Conservation (phyloP, 176 grass and related monocot genomes). For the Microstegium vimineum region DNA sequence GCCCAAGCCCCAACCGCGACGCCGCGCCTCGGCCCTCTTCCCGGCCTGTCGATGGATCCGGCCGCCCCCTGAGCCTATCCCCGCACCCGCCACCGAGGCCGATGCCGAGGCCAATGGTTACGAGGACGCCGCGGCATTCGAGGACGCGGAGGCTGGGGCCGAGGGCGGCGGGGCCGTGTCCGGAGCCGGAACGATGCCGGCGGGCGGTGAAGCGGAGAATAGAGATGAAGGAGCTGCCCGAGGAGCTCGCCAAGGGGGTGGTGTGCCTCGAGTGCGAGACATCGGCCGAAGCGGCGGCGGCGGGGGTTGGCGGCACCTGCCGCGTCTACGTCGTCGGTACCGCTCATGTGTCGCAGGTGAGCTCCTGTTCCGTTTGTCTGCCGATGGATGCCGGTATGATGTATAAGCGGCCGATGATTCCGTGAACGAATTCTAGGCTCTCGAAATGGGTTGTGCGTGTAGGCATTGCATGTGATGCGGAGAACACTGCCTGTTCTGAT, state of each 20-base stretch:
- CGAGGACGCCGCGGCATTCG: constrained; percentile 12
- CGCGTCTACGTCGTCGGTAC: constrained; percentile 49
- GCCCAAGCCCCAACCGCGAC: too few relatives aligned
- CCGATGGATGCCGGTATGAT: too few relatives aligned
- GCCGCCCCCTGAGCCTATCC: constrained; percentile 1
- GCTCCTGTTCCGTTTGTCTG: too few relatives aligned
- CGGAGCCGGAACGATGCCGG: background rate
- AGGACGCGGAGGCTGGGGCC: constrained; percentile 2
- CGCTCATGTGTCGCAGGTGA: too few relatives aligned
- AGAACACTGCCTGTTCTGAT: too few relatives aligned
- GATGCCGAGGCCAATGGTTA: background rate
- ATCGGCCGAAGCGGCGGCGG: constrained; percentile 31
- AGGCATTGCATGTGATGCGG: too few relatives aligned
- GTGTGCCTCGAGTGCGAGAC: constrained; percentile 52
- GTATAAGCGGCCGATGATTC: too few relatives aligned
- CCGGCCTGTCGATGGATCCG: constrained; percentile 56
- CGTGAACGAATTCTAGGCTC: too few relatives aligned
- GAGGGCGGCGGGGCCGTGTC: background rate
- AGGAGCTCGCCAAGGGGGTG: constrained; percentile 45
- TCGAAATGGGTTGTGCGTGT: too few relatives aligned
- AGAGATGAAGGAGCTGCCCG: constrained; percentile 41
- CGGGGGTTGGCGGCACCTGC: constrained; percentile 36
- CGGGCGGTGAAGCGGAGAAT: background rate
- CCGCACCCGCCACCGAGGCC: background rate
- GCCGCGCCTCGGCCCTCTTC: background rate